These are phyloP conservation scores for Pascua sp. DNA, from an alignment of 1,284 basidiomycete genomes.

Conservation along the genomic window DNA sequence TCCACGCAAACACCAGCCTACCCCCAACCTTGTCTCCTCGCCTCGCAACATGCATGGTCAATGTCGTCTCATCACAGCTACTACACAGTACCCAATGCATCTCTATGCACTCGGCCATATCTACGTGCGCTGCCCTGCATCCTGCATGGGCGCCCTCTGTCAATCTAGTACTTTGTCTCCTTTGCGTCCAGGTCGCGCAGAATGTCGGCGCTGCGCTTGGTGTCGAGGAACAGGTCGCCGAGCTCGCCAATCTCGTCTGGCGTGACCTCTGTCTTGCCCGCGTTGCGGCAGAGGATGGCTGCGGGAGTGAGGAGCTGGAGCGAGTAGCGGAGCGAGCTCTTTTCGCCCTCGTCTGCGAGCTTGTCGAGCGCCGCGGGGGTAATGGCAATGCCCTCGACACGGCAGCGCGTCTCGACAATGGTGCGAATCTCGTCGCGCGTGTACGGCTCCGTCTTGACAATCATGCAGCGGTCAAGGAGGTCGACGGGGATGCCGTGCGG, in stretches of 20 bases:
- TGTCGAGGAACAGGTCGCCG: conserved; percentile 91
- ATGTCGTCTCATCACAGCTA: no score
- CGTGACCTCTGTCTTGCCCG: conserved; percentile 74
- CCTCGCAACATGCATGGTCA: no score
- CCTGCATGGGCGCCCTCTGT: no score
- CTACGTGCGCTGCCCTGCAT: no score
- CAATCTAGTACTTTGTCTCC: conserved; percentile 27
- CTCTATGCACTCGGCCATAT: no score
- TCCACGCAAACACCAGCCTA: no score
- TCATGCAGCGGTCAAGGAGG: conserved; percentile 92
- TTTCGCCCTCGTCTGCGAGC: conserved; percentile 77
- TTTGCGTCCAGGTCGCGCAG: conserved; percentile 34
- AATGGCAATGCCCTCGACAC: conserved; percentile 79
- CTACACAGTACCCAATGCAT: no score
- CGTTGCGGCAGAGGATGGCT: conserved; percentile 75
- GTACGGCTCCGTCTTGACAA: conserved; percentile 88
- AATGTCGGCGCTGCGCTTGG: conserved; percentile 57
- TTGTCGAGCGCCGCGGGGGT: conserved; percentile 73
- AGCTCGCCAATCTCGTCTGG: conserved; percentile 86
- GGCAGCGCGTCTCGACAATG: conserved; percentile 80
- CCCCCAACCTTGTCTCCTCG: no score
- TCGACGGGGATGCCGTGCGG: conserved; percentile 95
- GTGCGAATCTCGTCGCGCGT: conserved; percentile 78
- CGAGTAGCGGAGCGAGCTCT: conserved; percentile 84
- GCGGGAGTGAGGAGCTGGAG: conserved; percentile 89